Evolutionary conservation across 257 asterid species (phyloP).

Genomic region (Nicotiana benthamiana): DNA sequence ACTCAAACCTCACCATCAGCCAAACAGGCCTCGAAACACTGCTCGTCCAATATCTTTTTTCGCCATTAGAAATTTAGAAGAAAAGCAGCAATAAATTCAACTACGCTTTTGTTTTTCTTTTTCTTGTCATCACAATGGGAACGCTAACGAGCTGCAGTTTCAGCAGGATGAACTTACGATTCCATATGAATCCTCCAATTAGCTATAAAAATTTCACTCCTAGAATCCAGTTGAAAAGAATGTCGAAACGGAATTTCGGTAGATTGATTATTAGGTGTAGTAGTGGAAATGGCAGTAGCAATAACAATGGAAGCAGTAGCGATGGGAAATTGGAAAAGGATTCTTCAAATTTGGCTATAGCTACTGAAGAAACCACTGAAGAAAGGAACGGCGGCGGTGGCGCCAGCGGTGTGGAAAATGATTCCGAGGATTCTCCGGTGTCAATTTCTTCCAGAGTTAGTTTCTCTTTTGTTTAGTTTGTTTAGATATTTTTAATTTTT

Average conservation of each 20-base stretch:
- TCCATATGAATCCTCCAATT: constrained; percentile 24
- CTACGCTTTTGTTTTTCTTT: neutral
- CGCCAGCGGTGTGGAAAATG: constrained; percentile 26
- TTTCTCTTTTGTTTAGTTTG: neutral
- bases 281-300: constrained; percentile 17
- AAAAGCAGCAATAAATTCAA: neutral
- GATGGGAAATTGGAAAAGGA: constrained; percentile 50
- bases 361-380: constrained; percentile 27
- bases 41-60: neutral
- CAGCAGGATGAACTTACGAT: constrained; percentile 12
- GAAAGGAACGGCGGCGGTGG: constrained; percentile 17
- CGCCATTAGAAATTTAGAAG: neutral
- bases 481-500: neutral
- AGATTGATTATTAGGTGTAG: constrained; percentile 41
- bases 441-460: constrained; percentile 50
- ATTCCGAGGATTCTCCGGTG: constrained; percentile 29
- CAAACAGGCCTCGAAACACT: too few species aligned
- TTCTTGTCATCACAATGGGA: constrained; percentile 43
- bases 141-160: constrained; percentile 46
- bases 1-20: neutral
- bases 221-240: constrained; percentile 26
- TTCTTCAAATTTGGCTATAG: constrained; percentile 45
- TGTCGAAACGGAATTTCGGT: constrained; percentile 20
- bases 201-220: constrained; percentile 11
- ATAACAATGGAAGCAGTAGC: constrained; percentile 4